Percentiles rank a stretch among this genome's conserved stretches.
These are phyloP conservation scores for Bidens hawaiensis DNA, from an alignment of 140 eudicot genomes.

Conservation along the genomic window DNA sequence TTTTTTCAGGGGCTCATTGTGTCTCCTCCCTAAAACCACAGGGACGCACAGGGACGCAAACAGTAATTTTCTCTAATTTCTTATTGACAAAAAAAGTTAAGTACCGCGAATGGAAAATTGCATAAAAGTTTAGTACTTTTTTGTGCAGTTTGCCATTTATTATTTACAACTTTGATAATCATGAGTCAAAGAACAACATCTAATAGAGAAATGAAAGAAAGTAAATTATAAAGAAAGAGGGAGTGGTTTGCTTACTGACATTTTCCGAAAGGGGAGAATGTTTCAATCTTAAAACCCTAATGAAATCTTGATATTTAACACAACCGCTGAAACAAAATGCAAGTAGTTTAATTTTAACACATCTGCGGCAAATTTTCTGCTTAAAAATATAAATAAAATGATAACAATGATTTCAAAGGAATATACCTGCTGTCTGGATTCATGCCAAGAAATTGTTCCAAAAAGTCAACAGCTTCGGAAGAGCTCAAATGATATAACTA, in stretches of 20 bases:
- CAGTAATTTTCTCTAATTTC: too few species aligned
- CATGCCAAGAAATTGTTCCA: constrained; percentile 83
- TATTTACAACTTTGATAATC: too few species aligned
- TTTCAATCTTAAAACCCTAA: constrained; percentile 65
- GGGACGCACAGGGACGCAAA: too few species aligned
- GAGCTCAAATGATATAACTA: constrained; percentile 63
- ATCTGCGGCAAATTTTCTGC: background rate
- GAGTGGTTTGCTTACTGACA: constrained; percentile 40
- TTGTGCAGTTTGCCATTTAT: background rate
- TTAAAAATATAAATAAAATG: background rate
- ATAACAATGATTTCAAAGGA: background rate
- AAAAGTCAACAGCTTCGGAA: constrained; percentile 77
- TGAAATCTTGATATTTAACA: constrained; percentile 52
- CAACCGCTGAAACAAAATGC: constrained; percentile 56
- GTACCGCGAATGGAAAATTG: background rate
- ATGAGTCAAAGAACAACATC: background rate
- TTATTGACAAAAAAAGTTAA: background rate
- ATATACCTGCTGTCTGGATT: constrained; percentile 82
- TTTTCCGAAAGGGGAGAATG: constrained; percentile 54
- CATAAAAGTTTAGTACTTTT: background rate
- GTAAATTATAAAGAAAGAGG: background rate
- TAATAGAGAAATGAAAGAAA: too few species aligned
- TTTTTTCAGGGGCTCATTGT: too few species aligned
- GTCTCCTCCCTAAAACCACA: too few species aligned
- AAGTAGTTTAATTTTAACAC: background rate